Percentiles rank a stretch among this genome's conserved stretches.
phyloP scores from a whole-genome alignment of 164 flowering plant species.

The Liriodendron chinense region DNA sequence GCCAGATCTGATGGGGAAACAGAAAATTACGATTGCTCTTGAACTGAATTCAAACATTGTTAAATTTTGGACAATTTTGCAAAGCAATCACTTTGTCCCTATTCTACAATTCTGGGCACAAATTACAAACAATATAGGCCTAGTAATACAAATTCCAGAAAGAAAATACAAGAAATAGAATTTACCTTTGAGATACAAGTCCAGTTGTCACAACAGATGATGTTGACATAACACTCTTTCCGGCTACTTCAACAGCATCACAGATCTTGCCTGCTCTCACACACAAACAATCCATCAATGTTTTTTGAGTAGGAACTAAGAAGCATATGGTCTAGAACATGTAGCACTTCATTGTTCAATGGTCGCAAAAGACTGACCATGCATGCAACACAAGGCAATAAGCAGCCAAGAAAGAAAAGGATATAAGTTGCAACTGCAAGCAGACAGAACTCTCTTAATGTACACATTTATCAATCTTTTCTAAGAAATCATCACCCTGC shows the following conservation, averaged over 20 bases:
- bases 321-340: neutral
- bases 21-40: too few relatives aligned
- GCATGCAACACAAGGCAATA: neutral
- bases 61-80: too few relatives aligned
- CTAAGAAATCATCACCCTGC: neutral
- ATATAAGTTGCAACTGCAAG: neutral
- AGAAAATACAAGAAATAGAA: neutral
- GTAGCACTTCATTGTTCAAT: neutral
- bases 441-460: neutral
- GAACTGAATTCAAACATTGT: too few relatives aligned
- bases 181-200: conserved; percentile 72
- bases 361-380: neutral
- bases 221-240: conserved; percentile 86
- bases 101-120: neutral
- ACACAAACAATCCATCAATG: neutral
- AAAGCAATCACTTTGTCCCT: too few relatives aligned
- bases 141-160: neutral
- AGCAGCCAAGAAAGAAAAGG: neutral
- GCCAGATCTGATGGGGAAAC: too few relatives aligned
- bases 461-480: neutral
- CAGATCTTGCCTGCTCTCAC: conserved; percentile 56
- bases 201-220: conserved; percentile 77
- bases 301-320: neutral
- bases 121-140: neutral
- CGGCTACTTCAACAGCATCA: conserved; percentile 91